Evolutionary conservation across 2,329 filamentous ascomycete species (phyloP).

Genomic region (Xylariaceae sp.): DNA sequence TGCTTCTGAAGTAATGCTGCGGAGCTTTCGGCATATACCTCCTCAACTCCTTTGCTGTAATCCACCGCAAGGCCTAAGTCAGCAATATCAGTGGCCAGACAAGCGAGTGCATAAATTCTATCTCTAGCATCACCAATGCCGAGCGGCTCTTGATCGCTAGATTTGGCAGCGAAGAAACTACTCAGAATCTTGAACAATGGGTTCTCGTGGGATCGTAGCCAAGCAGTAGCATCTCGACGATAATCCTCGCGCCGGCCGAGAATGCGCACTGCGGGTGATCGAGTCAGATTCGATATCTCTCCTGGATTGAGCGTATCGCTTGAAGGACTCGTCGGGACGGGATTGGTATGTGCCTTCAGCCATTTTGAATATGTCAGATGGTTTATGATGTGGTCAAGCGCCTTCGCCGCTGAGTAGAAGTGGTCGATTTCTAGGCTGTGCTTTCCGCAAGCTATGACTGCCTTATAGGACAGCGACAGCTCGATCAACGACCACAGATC

Average conservation of each 20-base stretch:
- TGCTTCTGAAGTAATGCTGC: slow-evolving; percentile 12
- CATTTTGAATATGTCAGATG: slow-evolving; percentile 21
- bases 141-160: background rate
- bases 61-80: slow-evolving; percentile 9
- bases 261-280: slow-evolving; percentile 15
- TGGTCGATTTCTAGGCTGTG: slow-evolving; percentile 16
- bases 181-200: slow-evolving; percentile 16
- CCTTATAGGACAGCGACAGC: slow-evolving; percentile 15
- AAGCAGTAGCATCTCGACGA: slow-evolving; percentile 11
- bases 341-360: slow-evolving; percentile 14
- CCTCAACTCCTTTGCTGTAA: slow-evolving; percentile 7
- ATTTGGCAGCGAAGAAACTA: slow-evolving; percentile 7
- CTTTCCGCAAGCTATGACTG: slow-evolving; percentile 17
- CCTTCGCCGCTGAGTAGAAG: slow-evolving; percentile 17
- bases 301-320: slow-evolving; percentile 8
- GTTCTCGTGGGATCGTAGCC: slow-evolving; percentile 13
- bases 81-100: slow-evolving; percentile 13
- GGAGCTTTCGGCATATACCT: slow-evolving; percentile 15
- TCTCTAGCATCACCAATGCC: slow-evolving; percentile 11
- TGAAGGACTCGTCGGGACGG: slow-evolving; percentile 1
- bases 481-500: slow-evolving; percentile 21
- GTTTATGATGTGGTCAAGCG: slow-evolving; percentile 22
- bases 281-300: slow-evolving; percentile 20
- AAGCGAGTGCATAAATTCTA: slow-evolving; percentile 13
- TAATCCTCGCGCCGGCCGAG: slow-evolving; percentile 17